Conservation (phyloP, 106 monocot genomes). For the Dendrobium catenatum region DNA sequence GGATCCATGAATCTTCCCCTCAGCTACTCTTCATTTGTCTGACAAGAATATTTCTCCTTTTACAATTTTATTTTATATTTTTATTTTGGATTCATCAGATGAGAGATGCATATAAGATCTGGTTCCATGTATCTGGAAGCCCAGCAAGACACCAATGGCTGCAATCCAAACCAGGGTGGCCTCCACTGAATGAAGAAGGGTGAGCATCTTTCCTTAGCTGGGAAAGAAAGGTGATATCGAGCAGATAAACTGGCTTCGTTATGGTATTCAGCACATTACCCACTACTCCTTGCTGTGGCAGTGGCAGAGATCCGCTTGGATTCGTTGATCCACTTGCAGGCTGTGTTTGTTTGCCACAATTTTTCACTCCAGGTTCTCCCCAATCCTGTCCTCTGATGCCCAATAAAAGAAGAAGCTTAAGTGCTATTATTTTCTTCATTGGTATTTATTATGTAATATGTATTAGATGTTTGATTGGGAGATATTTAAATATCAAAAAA, state of each 20-base stretch:
- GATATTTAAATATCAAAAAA: no score
- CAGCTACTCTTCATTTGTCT: no score
- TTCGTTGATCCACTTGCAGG: constrained; percentile 39
- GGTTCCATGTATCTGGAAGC: constrained; percentile 94
- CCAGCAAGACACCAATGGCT: constrained; percentile 98
- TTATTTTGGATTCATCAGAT: constrained; percentile 6
- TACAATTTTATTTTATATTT: not conserved
- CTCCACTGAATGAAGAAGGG: constrained; percentile 74
- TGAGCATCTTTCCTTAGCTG: constrained; percentile 91
- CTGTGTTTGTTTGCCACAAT: constrained; percentile 46
- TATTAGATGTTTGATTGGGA: no score
- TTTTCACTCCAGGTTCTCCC: constrained; percentile 41
- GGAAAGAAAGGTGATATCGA: constrained; percentile 81
- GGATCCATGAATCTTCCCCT: no score
- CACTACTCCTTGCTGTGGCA: constrained; percentile 47
- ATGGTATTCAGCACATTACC: constrained; percentile 41
- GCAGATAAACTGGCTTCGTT: constrained; percentile 54
- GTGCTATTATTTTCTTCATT: not conserved
- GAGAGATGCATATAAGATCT: constrained; percentile 65
- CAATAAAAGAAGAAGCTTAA: not conserved
- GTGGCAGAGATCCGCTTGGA: constrained; percentile 36
- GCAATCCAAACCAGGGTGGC: constrained; percentile 64
- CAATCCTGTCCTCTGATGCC: constrained; percentile 49
- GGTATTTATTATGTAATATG: no score
- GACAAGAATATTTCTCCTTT: no score